These are phyloP conservation scores for Solanum stenotomum DNA, from an alignment of 257 asterid genomes.

Conservation along the genomic window DNA sequence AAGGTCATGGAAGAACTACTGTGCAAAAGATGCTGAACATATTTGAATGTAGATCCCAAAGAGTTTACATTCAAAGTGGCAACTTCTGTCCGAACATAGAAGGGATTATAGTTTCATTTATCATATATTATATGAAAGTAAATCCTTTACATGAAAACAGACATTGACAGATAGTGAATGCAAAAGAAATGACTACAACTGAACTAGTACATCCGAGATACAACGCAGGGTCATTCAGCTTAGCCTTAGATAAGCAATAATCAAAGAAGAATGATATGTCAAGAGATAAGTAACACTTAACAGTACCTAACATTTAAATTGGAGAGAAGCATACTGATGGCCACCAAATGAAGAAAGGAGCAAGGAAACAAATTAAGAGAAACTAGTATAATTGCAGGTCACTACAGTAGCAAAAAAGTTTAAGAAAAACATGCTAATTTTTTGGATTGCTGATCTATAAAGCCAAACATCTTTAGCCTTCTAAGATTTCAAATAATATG, in stretches of 20 bases:
- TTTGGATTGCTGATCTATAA: not conserved
- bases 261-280: not conserved
- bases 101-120: not conserved
- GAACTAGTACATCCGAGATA: not conserved
- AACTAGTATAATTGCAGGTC: not conserved
- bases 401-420: not conserved
- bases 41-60: not conserved
- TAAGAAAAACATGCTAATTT: not conserved
- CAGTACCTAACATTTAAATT: not conserved
- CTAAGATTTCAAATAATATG: not conserved
- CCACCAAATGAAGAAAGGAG: not conserved
- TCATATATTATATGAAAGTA: not conserved
- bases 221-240: not conserved
- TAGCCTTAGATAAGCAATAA: not conserved
- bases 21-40: not conserved
- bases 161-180: not conserved
- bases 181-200: not conserved
- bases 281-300: not conserved
- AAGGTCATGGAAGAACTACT: not conserved
- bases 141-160: not conserved
- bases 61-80: not conserved
- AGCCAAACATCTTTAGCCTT: not conserved
- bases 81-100: not conserved
- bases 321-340: not conserved
- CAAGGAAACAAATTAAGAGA: not conserved